Base-by-base conservation (phyloP, 2,329 filamentous ascomycete genomes). In the Trichoderma sp. region DNA sequence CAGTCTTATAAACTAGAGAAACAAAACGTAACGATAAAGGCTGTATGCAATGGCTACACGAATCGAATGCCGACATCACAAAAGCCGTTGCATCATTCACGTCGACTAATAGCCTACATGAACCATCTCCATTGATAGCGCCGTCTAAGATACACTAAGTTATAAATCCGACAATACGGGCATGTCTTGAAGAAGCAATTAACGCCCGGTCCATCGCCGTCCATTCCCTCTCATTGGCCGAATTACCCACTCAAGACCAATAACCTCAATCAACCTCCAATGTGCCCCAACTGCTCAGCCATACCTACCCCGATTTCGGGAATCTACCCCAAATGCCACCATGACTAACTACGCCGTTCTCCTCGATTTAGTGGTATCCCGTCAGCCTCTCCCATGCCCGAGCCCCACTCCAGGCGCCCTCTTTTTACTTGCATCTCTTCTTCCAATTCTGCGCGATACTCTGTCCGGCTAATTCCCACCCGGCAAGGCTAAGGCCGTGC, bases 401-500 rank as follows among this genome's bases (percentile, higher is more conserved):
- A 3, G 37, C 63, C 52, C 63, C 63, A 56, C 63, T 39, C 52
- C 37, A 16, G 24, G 30, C 7, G 39, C 39, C 39, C 39, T 43
- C 39, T 43, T 43, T 18, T 39, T 39, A 14, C 37, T 26, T 26
- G 18, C 5, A 52, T 39, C 14, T 34, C 51, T 49, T 52, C 24
- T n/a, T 10, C 1, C 10, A 24, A n/a, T 11, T 24, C 24, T 26
- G 28, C 39, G 34, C 51, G 54, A 26, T 66, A 16, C 63, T 14
- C 43, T 49, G 52, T 28, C 63, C 52, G 63, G 63, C 6, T 66
- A 66, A 66, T 66, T 58, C 52, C 63, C 63, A 58, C 13, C 52
- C 63, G 37, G 63, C 26, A 56, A 24, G 61, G 8, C 34, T 46
- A n/a, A 65, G 37, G 4, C 24, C 34, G 18, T 56, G 32, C 63